phyloP scores from a whole-genome alignment of 1,139 yeast species.

The Diutina catenulata region DNA sequence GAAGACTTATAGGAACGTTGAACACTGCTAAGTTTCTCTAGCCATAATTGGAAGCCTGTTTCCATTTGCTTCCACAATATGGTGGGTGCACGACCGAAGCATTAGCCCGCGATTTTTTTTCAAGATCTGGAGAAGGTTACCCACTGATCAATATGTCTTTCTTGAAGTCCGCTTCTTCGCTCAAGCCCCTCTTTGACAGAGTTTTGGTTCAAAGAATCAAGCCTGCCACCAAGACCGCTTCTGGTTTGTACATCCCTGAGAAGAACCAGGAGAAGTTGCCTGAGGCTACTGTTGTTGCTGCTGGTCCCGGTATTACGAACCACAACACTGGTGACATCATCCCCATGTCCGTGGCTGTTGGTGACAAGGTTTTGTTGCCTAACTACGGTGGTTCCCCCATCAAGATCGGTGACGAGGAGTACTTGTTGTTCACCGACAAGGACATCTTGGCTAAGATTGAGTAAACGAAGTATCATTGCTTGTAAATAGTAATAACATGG shows the following conservation, averaged over 20 bases:
- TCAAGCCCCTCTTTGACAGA: constrained; percentile 90
- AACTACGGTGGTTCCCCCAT: constrained; percentile 80
- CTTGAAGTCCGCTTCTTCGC: constrained; percentile 75
- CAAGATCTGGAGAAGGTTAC: too few relatives aligned
- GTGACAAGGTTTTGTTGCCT: constrained; percentile 91
- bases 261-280: constrained; percentile 90
- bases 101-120: too few relatives aligned
- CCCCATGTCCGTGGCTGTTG: constrained; percentile 65
- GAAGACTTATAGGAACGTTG: too few relatives aligned
- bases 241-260: constrained; percentile 94
- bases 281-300: constrained; percentile 69
- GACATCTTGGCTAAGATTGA: constrained; percentile 89
- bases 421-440: constrained; percentile 70
- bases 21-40: too few relatives aligned
- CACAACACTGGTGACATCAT: constrained; percentile 54
- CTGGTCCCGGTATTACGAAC: constrained; percentile 72
- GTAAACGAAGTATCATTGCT: too few relatives aligned
- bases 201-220: constrained; percentile 89
- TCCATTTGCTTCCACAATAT: too few relatives aligned
- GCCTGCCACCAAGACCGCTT: constrained; percentile 86
- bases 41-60: too few relatives aligned
- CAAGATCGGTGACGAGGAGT: constrained; percentile 78
- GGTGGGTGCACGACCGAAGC: too few relatives aligned
- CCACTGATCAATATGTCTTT: constrained; percentile 40
- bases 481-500: constrained; percentile 2